Percentiles rank a stretch among this genome's conserved stretches.
These are phyloP conservation scores for Sphagnum tenellum DNA, from an alignment of 225 moss, liverwort and hornwort species.

Conservation along the genomic window DNA sequence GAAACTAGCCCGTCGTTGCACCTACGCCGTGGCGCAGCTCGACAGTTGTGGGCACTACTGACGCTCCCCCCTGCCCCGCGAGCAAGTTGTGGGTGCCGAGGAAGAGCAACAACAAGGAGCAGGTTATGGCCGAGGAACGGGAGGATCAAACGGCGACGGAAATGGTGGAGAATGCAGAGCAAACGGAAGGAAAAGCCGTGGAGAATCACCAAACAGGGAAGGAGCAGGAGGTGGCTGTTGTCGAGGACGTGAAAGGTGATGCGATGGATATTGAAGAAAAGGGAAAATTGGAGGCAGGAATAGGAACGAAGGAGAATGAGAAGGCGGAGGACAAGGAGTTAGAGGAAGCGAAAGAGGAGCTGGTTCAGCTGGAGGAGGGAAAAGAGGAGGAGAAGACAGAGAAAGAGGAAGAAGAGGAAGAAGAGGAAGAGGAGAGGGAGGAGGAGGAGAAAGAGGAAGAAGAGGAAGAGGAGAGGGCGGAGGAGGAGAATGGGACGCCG, in stretches of 20 bases:
- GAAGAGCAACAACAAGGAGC: too few species aligned
- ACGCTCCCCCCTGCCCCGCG: too few species aligned
- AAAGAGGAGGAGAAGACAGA: not conserved
- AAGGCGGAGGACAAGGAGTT: not conserved
- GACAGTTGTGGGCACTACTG: too few species aligned
- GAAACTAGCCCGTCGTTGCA: too few species aligned
- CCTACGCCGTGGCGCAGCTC: too few species aligned
- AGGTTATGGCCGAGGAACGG: not conserved
- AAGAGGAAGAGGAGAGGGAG: not conserved
- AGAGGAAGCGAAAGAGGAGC: conserved; percentile 7
- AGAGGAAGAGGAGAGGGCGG: conserved; percentile 11
- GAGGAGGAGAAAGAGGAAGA: conserved; percentile 4
- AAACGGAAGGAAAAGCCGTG: conserved; percentile 7
- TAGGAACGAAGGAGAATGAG: conserved; percentile 5
- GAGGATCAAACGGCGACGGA: not conserved
- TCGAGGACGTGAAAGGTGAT: not conserved
- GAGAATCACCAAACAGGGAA: not conserved
- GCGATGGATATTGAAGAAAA: conserved; percentile 6
- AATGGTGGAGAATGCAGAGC: conserved; percentile 11
- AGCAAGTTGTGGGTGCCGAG: too few species aligned
- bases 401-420: conserved; percentile 1
- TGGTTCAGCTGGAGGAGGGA: conserved; percentile 5
- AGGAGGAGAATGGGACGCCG: conserved; percentile 9
- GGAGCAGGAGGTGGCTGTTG: too few species aligned
- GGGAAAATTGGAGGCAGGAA: conserved; percentile 2